Base-by-base conservation (phyloP, 805 yeast genomes). In the Danielozyma ontarioensis region DNA sequence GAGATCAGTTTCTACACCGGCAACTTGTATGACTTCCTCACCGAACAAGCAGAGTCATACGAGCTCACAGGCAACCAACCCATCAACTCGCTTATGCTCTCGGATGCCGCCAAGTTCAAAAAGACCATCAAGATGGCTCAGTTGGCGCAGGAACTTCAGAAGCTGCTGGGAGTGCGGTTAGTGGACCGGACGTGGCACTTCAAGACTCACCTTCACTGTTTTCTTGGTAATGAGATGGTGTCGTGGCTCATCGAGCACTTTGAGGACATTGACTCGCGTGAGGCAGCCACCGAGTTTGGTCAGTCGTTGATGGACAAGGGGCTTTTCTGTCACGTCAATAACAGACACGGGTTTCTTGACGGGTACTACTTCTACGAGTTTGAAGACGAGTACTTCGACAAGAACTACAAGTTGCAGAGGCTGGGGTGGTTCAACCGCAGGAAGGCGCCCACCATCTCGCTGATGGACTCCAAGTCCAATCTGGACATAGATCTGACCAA, bases 101-200 rank as follows among this genome's bases (percentile, higher is more conserved):
- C 58, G 3, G 62, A 54, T 25, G 51, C 53, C 10, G 53, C 49
- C 42, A 44, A 72, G 51, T 68, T 79, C 37, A 70, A 67, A 33
- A 76, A 70, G 41, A 61, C 62, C 14, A 70, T 79, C 4, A 68
- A 74, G 17, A 47, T 82, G 3, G 28, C 55, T 0, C 75, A 69
- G 14, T 55, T 90, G 17, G 83, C 88, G 0, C 60, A 61, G 3
- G 85, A 81, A 34, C 53, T 90, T 31, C 94, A 82, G 46, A 73
- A 81, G 4, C 65, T 71, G 1, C 67, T 70, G 29, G 72, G 72
- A 1, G 59, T 90, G 5, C 69, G 67, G 14, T 64, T 93, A 24
- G 78, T 74, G 1, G 95, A 87, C 46, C 68, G 97, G 45, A 74
- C 80, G 22, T 90, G 98, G 98, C 97, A 90, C 55, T 78, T 89